Evolutionary conservation across 306 rosid species (phyloP).

Genomic region (Pueraria montana): DNA sequence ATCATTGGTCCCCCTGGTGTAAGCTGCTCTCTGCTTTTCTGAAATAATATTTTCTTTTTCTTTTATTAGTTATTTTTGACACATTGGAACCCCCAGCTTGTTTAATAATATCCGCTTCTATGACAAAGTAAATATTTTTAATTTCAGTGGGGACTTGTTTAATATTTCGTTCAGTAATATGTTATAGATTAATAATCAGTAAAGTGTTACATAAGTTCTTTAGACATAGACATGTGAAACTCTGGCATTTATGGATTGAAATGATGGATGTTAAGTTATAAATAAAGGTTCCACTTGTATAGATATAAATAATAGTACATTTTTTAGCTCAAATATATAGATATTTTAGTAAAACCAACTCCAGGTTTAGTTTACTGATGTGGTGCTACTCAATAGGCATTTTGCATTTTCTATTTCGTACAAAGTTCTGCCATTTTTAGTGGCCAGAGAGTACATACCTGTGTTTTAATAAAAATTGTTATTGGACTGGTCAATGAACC

Average conservation of each 20-base stretch:
- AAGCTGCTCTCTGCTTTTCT: slow-evolving; percentile 48
- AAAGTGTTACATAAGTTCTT: neutral
- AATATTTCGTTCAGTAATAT: slow-evolving; percentile 1
- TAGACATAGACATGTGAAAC: neutral
- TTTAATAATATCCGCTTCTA: neutral
- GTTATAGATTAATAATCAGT: neutral
- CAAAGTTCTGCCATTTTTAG: neutral
- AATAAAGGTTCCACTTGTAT: neutral
- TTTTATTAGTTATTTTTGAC: neutral
- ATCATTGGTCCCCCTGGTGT: slow-evolving; percentile 95
- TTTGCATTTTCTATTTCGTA: slow-evolving; percentile 1
- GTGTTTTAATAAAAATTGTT: neutral
- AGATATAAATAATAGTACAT: neutral
- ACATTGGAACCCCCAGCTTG: neutral
- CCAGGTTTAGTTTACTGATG: neutral
- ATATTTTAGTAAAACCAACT: neutral
- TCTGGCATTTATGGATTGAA: neutral
- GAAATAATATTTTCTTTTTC: neutral
- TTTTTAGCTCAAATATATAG: neutral
- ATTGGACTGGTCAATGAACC: neutral
- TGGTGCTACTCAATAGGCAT: neutral
- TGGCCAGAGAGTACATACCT: neutral
- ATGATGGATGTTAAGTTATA: neutral
- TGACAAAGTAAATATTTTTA: neutral
- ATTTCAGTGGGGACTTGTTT: slow-evolving; percentile 6